These are phyloP conservation scores for Phaeosphaeria sp. DNA, from an alignment of 2,329 filamentous ascomycete species.

Conservation along the genomic window DNA sequence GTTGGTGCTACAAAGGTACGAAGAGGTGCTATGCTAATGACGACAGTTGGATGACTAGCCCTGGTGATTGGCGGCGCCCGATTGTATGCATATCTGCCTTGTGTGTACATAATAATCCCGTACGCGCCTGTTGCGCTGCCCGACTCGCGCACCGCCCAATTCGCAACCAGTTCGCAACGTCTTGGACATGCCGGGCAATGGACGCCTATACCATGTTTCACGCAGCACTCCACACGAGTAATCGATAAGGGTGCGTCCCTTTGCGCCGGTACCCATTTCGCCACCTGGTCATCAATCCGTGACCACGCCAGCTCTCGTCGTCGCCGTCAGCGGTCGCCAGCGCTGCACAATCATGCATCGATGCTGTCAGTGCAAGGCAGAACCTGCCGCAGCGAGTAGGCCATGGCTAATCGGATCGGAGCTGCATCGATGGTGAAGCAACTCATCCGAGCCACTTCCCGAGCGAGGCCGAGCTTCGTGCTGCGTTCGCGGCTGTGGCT, in stretches of 20 bases:
- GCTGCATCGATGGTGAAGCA: constrained; percentile 19
- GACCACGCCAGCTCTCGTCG: neutral
- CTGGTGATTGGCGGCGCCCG: constrained; percentile 18
- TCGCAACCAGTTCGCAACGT: neutral
- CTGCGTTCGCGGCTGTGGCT: constrained; percentile 29
- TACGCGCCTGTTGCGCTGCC: constrained; percentile 6
- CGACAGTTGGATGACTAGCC: constrained; percentile 24
- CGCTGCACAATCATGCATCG: neutral
- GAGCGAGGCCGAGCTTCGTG: constrained; percentile 23
- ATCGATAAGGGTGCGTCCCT: constrained; percentile 6
- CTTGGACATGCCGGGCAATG: neutral
- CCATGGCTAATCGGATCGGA: constrained; percentile 14
- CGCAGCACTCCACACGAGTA: neutral
- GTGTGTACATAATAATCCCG: constrained; percentile 2
- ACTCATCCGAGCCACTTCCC: constrained; percentile 28
- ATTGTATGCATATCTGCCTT: constrained; percentile 24
- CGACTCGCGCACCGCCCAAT: constrained; percentile 1
- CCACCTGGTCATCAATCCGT: neutral
- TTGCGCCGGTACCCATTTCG: neutral
- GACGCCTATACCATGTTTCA: constrained; percentile 1
- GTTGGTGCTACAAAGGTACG: neutral
- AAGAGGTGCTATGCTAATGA: constrained; percentile 15
- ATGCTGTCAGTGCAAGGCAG: neutral
- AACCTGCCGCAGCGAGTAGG: constrained; percentile 13
- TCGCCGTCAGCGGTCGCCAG: neutral